Conservation (phyloP, 2,329 filamentous ascomycete genomes). For the Aspergillus calidoustus region DNA sequence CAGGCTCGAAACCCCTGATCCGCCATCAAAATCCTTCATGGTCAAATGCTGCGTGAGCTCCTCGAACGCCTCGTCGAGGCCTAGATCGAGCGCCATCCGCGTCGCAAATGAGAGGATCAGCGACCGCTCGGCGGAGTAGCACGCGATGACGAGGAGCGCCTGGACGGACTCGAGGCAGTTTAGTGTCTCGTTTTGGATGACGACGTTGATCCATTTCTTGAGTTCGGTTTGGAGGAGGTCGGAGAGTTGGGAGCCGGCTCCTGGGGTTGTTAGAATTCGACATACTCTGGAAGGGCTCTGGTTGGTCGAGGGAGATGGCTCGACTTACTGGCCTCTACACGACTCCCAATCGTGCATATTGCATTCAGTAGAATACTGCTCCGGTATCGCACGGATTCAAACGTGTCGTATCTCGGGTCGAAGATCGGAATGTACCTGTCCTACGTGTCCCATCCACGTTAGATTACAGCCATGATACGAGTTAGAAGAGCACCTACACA, state of each 20-base stretch:
- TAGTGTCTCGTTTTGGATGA: slow-evolving; percentile 46
- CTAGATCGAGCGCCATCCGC: slow-evolving; percentile 56
- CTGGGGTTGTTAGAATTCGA: slow-evolving; percentile 18
- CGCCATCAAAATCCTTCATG: slow-evolving; percentile 28
- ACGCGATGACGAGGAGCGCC: slow-evolving; percentile 57
- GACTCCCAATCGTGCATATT: slow-evolving; percentile 58
- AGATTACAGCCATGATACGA: neutral
- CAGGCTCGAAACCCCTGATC: slow-evolving; percentile 19
- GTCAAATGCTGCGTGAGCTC: slow-evolving; percentile 40
- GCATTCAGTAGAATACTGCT: slow-evolving; percentile 58
- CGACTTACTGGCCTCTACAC: slow-evolving; percentile 41
- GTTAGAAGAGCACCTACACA: slow-evolving; percentile 32
- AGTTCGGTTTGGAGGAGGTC: slow-evolving; percentile 51
- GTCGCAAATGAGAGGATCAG: slow-evolving; percentile 56
- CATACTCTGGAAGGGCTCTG: too few relatives aligned
- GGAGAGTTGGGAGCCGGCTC: slow-evolving; percentile 38
- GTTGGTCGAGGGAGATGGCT: neutral
- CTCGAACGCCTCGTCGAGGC: slow-evolving; percentile 51
- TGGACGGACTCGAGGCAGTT: slow-evolving; percentile 56
- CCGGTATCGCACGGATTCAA: slow-evolving; percentile 51
- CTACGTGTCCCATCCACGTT: slow-evolving; percentile 24
- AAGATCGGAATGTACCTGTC: slow-evolving; percentile 57
- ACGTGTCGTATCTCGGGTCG: slow-evolving; percentile 50
- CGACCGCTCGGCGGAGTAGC: slow-evolving; percentile 58
- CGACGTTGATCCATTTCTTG: slow-evolving; percentile 51